phyloP scores from a whole-genome alignment of 2,329 filamentous ascomycete species.

The Botryotinia convoluta region DNA sequence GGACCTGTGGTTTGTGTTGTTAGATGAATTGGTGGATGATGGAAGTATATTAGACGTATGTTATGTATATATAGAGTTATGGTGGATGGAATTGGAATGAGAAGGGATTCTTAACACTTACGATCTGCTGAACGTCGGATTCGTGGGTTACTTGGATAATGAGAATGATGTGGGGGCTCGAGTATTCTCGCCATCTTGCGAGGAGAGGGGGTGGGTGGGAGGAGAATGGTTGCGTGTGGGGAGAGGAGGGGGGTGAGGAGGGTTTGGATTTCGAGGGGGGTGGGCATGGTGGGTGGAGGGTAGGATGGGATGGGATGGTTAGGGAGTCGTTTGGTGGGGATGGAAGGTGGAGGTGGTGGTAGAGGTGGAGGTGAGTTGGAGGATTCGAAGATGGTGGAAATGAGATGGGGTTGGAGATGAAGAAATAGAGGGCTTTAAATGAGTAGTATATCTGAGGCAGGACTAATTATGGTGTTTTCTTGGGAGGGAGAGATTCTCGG shows the following conservation, averaged over 20 bases:
- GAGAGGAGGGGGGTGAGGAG: background rate
- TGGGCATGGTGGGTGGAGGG: background rate
- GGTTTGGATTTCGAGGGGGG: background rate
- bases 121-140: background rate
- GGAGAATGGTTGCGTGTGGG: background rate
- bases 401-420: background rate
- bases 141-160: constrained; percentile 4
- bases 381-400: too few species aligned
- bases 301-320: background rate
- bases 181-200: constrained; percentile 5
- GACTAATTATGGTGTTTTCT: fast-evolving
- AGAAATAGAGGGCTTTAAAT: background rate
- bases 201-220: background rate
- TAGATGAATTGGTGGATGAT: background rate
- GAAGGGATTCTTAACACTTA: background rate
- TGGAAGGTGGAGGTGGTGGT: background rate
- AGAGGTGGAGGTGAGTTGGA: background rate
- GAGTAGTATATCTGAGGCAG: background rate
- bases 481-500: background rate
- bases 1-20: background rate
- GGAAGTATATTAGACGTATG: background rate
- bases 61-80: background rate
- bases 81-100: background rate
- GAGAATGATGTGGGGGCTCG: background rate
- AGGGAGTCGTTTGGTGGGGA: background rate